A percentile compares a stretch with the other conserved stretches of the same genome.
phyloP scores from a whole-genome alignment of 257 asterid genomes.

The Salvia hispanica region DNA sequence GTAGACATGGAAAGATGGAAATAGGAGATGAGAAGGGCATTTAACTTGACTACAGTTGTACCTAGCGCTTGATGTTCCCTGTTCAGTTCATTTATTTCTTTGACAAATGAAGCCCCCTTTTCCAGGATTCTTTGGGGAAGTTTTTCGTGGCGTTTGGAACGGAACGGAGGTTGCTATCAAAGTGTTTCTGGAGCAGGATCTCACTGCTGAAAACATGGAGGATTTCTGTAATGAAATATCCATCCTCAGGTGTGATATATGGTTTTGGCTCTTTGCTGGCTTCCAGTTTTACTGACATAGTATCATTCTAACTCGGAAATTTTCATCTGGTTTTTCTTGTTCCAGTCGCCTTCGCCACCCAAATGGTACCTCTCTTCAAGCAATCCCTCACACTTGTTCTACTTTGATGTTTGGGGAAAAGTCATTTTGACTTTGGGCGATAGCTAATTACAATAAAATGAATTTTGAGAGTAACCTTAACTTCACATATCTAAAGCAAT shows the following conservation, averaged over 20 bases:
- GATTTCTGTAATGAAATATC: constrained; percentile 97
- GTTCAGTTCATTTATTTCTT: not conserved
- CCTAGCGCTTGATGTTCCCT: constrained; percentile 23
- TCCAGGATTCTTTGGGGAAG: constrained; percentile 95
- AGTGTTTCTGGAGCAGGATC: constrained; percentile 97
- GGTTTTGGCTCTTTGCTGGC: constrained; percentile 22
- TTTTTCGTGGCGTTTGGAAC: constrained; percentile 94
- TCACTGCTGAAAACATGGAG: constrained; percentile 96
- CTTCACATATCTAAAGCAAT: not conserved
- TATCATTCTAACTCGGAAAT: constrained; percentile 42
- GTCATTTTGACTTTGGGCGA: constrained; percentile 11
- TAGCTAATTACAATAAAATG: not conserved
- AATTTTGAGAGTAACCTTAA: not conserved
- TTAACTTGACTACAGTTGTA: not conserved
- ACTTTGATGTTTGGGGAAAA: constrained; percentile 13
- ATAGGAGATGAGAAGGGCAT: not conserved
- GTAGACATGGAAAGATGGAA: constrained; percentile 4
- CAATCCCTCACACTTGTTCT: constrained; percentile 14
- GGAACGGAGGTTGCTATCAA: constrained; percentile 97
- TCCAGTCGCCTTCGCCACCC: constrained; percentile 98
- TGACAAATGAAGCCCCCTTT: constrained; percentile 12
- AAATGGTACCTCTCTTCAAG: constrained; percentile 67
- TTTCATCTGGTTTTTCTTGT: constrained; percentile 42
- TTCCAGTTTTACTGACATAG: constrained; percentile 27
- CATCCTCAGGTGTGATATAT: constrained; percentile 68